These are phyloP conservation scores for Combretum micranthum DNA, from an alignment of 345 rosid species.

Conservation along the genomic window DNA sequence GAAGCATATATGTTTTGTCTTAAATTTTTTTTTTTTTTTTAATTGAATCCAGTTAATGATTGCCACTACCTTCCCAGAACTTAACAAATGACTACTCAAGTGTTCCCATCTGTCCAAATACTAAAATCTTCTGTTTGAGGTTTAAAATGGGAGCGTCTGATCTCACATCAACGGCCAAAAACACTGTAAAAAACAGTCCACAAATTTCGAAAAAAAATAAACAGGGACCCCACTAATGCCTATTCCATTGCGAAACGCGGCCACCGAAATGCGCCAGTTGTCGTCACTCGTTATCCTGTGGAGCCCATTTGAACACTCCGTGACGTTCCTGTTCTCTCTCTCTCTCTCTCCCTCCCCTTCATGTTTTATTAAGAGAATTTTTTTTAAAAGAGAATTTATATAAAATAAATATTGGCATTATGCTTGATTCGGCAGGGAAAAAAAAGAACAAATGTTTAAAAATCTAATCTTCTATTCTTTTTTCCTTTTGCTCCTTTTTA, in stretches of 20 bases:
- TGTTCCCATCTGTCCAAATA: slow-evolving; percentile 12
- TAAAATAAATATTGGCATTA: no score
- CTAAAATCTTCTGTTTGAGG: neutral
- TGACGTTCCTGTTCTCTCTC: neutral
- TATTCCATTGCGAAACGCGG: slow-evolving; percentile 20
- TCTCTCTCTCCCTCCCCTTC: neutral
- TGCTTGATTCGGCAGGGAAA: no score
- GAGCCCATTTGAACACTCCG: slow-evolving; percentile 17
- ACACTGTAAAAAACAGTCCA: neutral
- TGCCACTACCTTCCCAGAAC: no score
- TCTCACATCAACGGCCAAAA: slow-evolving; percentile 17
- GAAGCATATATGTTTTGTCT: no score
- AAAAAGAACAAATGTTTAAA: no score
- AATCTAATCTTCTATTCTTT: no score
- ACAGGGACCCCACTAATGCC: neutral
- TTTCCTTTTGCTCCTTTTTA: no score
- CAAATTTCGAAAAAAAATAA: neutral
- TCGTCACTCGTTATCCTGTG: slow-evolving; percentile 14
- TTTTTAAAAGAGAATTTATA: no score
- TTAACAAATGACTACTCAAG: no score
- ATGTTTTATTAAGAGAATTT: no score
- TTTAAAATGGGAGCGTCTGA: slow-evolving; percentile 25
- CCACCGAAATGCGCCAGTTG: slow-evolving; percentile 14
- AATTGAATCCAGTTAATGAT: no score
- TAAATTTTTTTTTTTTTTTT: no score